A percentile compares a stretch with the other conserved stretches of the same genome.
Evolutionary conservation across 2,329 filamentous ascomycete species (phyloP).

Genomic region (Cryphonectria radicalis): DNA sequence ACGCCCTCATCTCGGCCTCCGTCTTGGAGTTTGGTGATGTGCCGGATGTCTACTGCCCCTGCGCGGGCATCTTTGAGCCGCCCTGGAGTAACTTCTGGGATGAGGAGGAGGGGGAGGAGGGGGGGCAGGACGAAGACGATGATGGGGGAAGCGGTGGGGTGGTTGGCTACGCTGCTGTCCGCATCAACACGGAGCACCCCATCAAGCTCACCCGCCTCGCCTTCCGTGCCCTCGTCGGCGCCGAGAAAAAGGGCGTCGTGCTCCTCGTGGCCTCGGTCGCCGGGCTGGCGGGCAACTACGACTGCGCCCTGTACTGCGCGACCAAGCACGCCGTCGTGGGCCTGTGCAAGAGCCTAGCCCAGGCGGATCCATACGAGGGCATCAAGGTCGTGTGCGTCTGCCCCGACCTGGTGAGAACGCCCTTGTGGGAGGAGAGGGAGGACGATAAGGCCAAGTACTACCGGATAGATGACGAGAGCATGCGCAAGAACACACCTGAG

Average conservation of each 20-base stretch:
- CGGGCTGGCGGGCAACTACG: not conserved
- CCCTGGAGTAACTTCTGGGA: slow-evolving; percentile 42
- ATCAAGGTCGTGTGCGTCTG: slow-evolving; percentile 17
- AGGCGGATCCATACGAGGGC: slow-evolving; percentile 19
- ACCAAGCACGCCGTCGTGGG: slow-evolving; percentile 14
- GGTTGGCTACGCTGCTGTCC: slow-evolving; percentile 35
- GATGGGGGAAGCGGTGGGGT: not conserved
- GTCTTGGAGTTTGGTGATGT: slow-evolving; percentile 32
- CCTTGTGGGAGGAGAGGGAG: slow-evolving; percentile 14
- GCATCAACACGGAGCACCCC: slow-evolving; percentile 44
- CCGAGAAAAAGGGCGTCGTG: slow-evolving; percentile 42
- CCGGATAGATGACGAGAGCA: not conserved
- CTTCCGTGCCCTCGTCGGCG: slow-evolving; percentile 37
- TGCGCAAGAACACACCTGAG: not conserved
- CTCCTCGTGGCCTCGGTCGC: slow-evolving; percentile 5
- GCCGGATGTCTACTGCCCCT: slow-evolving; percentile 43
- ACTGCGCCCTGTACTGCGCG: slow-evolving; percentile 5
- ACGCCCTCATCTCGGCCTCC: slow-evolving; percentile 16
- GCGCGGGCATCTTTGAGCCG: slow-evolving; percentile 45
- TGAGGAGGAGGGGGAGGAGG: slow-evolving; percentile 39
- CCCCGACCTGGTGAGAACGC: slow-evolving; percentile 8
- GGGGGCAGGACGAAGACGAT: not conserved
- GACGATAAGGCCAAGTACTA: slow-evolving; percentile 7
- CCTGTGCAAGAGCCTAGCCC: slow-evolving; percentile 21
- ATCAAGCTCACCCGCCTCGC: slow-evolving; percentile 45